Evolutionary conservation across 768 basidiomycete genomes (phyloP), one percentile per base, ranked within the genome.

Genomic region (Lentinus tigrinus): DNA sequence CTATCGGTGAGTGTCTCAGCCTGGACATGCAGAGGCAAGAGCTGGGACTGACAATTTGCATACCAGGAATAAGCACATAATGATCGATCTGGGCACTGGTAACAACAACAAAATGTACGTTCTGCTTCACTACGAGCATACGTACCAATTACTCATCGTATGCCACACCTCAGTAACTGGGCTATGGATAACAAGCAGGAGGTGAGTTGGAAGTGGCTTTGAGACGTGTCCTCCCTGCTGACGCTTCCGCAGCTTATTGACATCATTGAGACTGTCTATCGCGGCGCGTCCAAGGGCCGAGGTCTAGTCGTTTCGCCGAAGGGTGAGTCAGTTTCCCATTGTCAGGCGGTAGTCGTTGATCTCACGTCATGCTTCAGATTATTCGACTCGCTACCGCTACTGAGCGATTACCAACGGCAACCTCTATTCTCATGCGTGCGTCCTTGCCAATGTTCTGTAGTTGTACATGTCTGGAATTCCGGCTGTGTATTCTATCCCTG

Each of bases 71-170:
- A 97, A 98, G 71, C 97, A 98, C 71, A 98, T 98, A 76, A 98
- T 98, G 96, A 98, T 99, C 69, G 97, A 98, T 84, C 76, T 98
- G 63, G 95, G 95, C n/a, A 98, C 95, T 49, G 95, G 95, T 79
- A 97, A 98, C 75, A 98, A 98, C 76, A 98, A 98, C 76, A 98
- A 98, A 78, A 97, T 97, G 95, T 95, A 57, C 63, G 93, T 79
- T 5, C 21, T 39, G 39, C 13, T 21, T 31, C 13, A 44, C 48
- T 42, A 42, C 6, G 46, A 26, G 21, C 42, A 26, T 9, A 37
- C 43, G 26, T 19, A 39, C 13, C 27, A 14, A 47, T 61, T 27
- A 62, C 57, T 37, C 10, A 50, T 50, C 26, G 9, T 17, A 10
- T 28, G 17, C 43, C 17, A 21, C 28, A 40, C 50, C 46, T 44